These are phyloP conservation scores for Pulveroboletus sp. DNA, from an alignment of 768 basidiomycete genomes.

Conservation along the genomic window DNA sequence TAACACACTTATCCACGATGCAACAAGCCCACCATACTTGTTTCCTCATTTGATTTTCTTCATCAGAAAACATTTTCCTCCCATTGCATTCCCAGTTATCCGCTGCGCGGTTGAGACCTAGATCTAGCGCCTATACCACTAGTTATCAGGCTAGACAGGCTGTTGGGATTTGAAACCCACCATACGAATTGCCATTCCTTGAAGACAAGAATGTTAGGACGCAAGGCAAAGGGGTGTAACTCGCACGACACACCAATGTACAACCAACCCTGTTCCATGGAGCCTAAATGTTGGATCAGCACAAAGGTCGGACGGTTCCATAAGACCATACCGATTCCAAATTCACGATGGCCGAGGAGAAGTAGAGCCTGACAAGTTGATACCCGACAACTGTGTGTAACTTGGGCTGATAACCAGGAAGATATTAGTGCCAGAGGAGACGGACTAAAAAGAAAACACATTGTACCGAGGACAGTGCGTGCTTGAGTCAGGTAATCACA, in stretches of 20 bases:
- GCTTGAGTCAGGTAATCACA: constrained; percentile 63
- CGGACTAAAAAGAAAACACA: neutral
- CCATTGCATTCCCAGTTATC: constrained; percentile 70
- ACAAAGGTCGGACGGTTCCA: neutral
- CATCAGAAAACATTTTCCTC: constrained; percentile 55
- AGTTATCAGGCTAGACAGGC: constrained; percentile 1
- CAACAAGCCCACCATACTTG: constrained; percentile 83
- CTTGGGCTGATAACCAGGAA: constrained; percentile 42
- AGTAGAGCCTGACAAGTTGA: constrained; percentile 81
- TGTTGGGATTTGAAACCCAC: constrained; percentile 31
- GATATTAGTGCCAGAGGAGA: neutral
- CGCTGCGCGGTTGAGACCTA: constrained; percentile 78
- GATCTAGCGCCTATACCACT: constrained; percentile 61
- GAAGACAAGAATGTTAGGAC: neutral
- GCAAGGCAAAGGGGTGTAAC: neutral
- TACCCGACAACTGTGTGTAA: constrained; percentile 64
- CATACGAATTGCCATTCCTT: constrained; percentile 76
- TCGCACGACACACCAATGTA: constrained; percentile 53
- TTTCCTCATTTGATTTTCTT: constrained; percentile 68
- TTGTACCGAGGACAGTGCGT: constrained; percentile 60
- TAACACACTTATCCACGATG: constrained; percentile 61
- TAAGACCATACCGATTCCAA: constrained; percentile 63
- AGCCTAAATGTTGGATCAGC: constrained; percentile 32
- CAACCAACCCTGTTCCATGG: constrained; percentile 85
- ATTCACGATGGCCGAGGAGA: constrained; percentile 78